A percentile compares a stretch with the other conserved stretches of the same genome.
phyloP scores from a whole-genome alignment of 139 green algal species.

The Volvox africanus region DNA sequence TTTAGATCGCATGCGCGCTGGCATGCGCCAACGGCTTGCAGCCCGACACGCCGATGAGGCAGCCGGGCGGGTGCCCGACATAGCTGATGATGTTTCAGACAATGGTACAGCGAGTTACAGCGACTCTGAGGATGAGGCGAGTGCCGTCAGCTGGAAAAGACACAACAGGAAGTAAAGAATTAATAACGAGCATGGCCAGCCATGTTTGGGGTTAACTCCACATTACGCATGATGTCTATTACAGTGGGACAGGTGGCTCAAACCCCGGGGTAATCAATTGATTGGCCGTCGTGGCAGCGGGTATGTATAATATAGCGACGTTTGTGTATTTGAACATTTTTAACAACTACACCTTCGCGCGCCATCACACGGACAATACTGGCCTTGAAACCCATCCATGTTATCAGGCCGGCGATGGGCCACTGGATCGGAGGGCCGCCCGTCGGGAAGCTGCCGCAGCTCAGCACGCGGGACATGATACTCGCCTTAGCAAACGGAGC shows the following conservation, averaged over 20 bases:
- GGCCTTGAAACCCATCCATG: too few species aligned
- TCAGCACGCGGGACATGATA: constrained; percentile 41
- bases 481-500: constrained; percentile 45
- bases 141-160: neutral
- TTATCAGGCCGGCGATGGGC: neutral
- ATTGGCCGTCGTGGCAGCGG: too few species aligned
- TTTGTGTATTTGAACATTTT: too few species aligned
- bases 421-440: neutral
- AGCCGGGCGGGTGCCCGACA: neutral
- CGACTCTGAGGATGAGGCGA: constrained; percentile 33
- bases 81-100: neutral
- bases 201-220: too few species aligned
- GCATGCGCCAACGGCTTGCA: constrained; percentile 35
- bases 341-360: too few species aligned
- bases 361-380: too few species aligned
- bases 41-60: neutral
- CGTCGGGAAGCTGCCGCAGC: constrained; percentile 48
- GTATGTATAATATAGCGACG: too few species aligned
- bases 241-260: too few species aligned
- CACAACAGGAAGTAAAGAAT: too few species aligned
- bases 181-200: too few species aligned
- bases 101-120: neutral
- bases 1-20: constrained; percentile 21
- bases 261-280: too few species aligned
- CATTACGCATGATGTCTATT: too few species aligned